Evolutionary conservation across 78 protist genomes (phyloP), one percentile per base, ranked within the genome.

Genomic region (Dictyostelium capitatum): DNA sequence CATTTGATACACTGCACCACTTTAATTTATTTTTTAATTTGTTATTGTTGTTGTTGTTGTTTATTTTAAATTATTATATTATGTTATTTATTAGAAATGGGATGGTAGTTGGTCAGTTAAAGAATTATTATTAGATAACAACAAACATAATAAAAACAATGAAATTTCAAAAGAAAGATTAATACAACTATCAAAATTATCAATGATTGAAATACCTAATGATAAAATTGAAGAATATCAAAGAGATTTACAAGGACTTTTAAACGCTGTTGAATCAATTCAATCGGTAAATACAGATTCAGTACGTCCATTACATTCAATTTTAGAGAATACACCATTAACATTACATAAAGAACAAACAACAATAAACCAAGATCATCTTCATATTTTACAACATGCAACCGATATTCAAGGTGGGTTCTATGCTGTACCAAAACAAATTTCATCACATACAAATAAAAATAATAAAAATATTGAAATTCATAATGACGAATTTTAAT

Each of bases 341-440:
- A 2, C 6, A 7, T 14, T 84, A 23, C 50, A 56, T 20, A 2
- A 43, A 25, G 82, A 84, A 30, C 17, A 14, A 7, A 70, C 69
- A 14, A 43, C 77, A 28, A 6, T 37, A 6, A 65, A 81, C 1
- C 37, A 53, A 25, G 53, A 50, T 51, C 81, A 74, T 14, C 43
- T 73, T 17, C 2, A 4, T 17, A 54, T 83, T n/a, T 50, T 83
- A 25, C 9, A 73, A 54, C 91, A 84, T 57, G n/a, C 91, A 37
- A 6, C 37, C 4, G 1, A 14, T 46, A 46, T 47, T 50, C 57
- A 73, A 28, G 8, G 73, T 30, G 79, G 62, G 4, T 84, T 84
- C 72, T 84, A 73, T 59, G 57, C 23, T 28, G 91, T 84, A 28
- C 91, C 91, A 14, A 73, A 84, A 74, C 81, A 74, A 74, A 28